Conservation (phyloP, 768 basidiomycete genomes). For the Serendipita sp. region DNA sequence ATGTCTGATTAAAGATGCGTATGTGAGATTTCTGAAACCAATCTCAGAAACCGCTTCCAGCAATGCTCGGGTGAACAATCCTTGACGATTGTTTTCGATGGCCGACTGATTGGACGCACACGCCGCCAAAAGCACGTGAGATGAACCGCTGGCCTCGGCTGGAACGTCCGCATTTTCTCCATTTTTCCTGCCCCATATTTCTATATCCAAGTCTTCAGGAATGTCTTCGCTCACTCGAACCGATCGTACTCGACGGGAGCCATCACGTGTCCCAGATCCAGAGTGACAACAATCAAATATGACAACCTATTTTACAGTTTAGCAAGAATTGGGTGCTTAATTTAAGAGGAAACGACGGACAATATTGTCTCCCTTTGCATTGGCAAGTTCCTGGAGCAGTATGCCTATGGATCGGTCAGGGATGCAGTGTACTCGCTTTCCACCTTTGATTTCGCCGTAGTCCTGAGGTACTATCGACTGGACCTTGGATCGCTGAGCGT, state of each 20-base stretch:
- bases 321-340: background rate
- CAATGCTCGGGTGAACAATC: slow-evolving; percentile 42
- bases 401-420: slow-evolving; percentile 50
- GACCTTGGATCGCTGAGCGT: slow-evolving; percentile 19
- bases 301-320: slow-evolving; percentile 26
- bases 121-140: slow-evolving; percentile 43
- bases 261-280: slow-evolving; percentile 22
- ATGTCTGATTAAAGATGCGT: slow-evolving; percentile 26
- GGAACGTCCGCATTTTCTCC: slow-evolving; percentile 27
- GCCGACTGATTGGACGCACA: slow-evolving; percentile 40
- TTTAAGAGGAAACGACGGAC: slow-evolving; percentile 16
- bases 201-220: slow-evolving; percentile 29
- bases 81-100: slow-evolving; percentile 45
- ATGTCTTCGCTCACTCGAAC: background rate
- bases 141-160: slow-evolving; percentile 7
- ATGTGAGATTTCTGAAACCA: slow-evolving; percentile 40
- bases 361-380: slow-evolving; percentile 51
- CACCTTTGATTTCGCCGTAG: slow-evolving; percentile 11
- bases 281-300: slow-evolving; percentile 53
- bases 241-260: background rate
- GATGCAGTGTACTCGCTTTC: slow-evolving; percentile 21
- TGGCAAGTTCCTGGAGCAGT: slow-evolving; percentile 40
- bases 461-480: slow-evolving; percentile 25
- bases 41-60: slow-evolving; percentile 29
- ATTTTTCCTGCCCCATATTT: slow-evolving; percentile 38